Evolutionary conservation across 2,329 filamentous ascomycete species (phyloP).

Genomic region (Fusarium veterinarium): DNA sequence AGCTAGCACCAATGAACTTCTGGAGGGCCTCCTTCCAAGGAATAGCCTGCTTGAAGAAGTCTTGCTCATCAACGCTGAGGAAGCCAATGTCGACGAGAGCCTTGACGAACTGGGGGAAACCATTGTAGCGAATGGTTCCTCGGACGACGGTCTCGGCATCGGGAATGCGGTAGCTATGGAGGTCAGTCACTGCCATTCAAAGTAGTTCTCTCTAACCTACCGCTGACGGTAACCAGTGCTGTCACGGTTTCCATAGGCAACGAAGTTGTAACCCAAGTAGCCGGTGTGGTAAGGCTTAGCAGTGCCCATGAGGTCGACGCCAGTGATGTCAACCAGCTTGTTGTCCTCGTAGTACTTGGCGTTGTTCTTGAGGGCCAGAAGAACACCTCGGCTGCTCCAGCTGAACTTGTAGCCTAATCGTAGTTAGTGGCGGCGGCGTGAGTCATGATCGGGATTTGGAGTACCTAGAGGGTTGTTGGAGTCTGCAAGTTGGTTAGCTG

Average conservation of each 20-base stretch:
- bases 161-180: slow-evolving; percentile 71
- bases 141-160: slow-evolving; percentile 91
- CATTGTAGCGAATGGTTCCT: slow-evolving; percentile 84
- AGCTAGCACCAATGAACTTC: slow-evolving; percentile 77
- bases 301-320: slow-evolving; percentile 80
- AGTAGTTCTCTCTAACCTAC: slow-evolving; percentile 59
- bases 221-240: slow-evolving; percentile 87
- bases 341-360: slow-evolving; percentile 86
- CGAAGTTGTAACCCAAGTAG: slow-evolving; percentile 85
- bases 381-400: slow-evolving; percentile 76
- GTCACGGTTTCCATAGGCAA: slow-evolving; percentile 94
- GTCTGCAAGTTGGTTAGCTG: slow-evolving; percentile 46
- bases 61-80: slow-evolving; percentile 69
- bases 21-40: slow-evolving; percentile 88
- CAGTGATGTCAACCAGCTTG: slow-evolving; percentile 72
- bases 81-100: slow-evolving; percentile 91
- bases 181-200: neutral
- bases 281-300: slow-evolving; percentile 89
- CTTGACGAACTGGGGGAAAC: slow-evolving; percentile 92
- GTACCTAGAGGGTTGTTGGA: slow-evolving; percentile 84
- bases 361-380: slow-evolving; percentile 87
- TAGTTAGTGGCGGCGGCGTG: neutral
- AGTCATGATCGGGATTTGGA: neutral
- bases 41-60: slow-evolving; percentile 73
- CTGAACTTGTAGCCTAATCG: slow-evolving; percentile 72